Evolutionary conservation across 768 basidiomycete genomes (phyloP).

Genomic region (Pleurotus pulmonarius): DNA sequence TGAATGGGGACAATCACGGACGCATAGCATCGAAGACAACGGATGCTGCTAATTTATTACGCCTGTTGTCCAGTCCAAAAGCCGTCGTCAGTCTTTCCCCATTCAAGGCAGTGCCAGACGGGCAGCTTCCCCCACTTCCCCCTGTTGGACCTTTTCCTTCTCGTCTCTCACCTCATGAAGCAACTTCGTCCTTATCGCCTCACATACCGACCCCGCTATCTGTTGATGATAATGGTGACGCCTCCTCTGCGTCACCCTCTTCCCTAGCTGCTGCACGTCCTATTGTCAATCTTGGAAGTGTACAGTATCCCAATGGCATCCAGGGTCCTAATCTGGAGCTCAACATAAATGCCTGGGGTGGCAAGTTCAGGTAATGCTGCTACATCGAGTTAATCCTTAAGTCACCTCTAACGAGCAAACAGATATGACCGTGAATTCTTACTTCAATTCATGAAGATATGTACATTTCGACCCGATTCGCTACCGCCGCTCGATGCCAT

Average conservation of each 20-base stretch:
- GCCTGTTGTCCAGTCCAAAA: too few species aligned
- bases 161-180: too few species aligned
- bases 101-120: too few species aligned
- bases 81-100: too few species aligned
- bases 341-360: slow-evolving; percentile 77
- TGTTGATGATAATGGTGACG: slow-evolving; percentile 54
- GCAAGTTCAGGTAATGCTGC: slow-evolving; percentile 74
- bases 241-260: slow-evolving; percentile 50
- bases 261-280: slow-evolving; percentile 78
- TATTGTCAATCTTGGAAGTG: slow-evolving; percentile 75
- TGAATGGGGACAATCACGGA: slow-evolving; percentile 57
- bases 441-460: slow-evolving; percentile 91
- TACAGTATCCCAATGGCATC: slow-evolving; percentile 82
- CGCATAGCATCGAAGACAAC: slow-evolving; percentile 63
- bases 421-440: slow-evolving; percentile 99
- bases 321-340: slow-evolving; percentile 81
- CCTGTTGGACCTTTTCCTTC: too few species aligned
- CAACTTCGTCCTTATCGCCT: slow-evolving; percentile 21
- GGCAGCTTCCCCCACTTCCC: too few species aligned
- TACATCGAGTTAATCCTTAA: not conserved
- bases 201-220: slow-evolving; percentile 60
- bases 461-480: slow-evolving; percentile 90
- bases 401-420: not conserved
- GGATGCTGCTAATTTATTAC: slow-evolving; percentile 41
- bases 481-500: slow-evolving; percentile 89